Percentiles rank a stretch among this genome's conserved stretches.
Conservation (phyloP, 768 basidiomycete genomes). For the Auricularia cornea region DNA sequence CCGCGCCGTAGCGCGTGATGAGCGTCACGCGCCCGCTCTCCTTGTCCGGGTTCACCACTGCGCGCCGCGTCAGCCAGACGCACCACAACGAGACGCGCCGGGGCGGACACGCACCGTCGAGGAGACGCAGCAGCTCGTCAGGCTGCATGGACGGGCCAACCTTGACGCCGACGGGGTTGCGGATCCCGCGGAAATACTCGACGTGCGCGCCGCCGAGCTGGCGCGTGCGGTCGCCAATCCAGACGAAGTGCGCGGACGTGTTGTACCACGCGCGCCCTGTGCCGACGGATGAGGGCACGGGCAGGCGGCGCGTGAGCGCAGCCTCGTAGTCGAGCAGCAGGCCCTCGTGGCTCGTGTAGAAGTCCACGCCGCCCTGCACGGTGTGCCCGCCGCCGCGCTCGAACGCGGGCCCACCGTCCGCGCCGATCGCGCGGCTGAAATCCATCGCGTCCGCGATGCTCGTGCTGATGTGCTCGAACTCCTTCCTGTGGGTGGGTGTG, state of each 20-base stretch:
- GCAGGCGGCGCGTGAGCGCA: constrained; percentile 71
- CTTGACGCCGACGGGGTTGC: constrained; percentile 94
- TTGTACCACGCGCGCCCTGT: constrained; percentile 57
- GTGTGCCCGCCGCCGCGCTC: constrained; percentile 65
- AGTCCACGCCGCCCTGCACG: constrained; percentile 79
- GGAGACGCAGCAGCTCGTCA: constrained; percentile 66
- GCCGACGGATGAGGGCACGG: constrained; percentile 32
- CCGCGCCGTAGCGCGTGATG: constrained; percentile 90
- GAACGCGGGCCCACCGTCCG: constrained; percentile 50
- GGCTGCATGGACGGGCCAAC: constrained; percentile 81
- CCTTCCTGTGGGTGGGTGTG: constrained; percentile 52
- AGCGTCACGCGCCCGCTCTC: constrained; percentile 79
- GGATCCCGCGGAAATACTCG: constrained; percentile 87
- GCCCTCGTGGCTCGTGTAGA: constrained; percentile 87
- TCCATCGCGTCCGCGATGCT: constrained; percentile 87
- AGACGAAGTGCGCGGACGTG: constrained; percentile 88
- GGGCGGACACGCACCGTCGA: constrained; percentile 43
- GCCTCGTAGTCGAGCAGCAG: constrained; percentile 89
- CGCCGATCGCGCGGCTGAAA: constrained; percentile 84
- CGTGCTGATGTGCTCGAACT: constrained; percentile 81
- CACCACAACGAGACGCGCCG: too few species aligned
- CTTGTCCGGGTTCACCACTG: constrained; percentile 72
- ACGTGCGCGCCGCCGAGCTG: constrained; percentile 90
- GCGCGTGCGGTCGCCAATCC: constrained; percentile 95
- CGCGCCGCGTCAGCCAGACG: constrained; percentile 27